A percentile compares a stretch with the other conserved stretches of the same genome.
phyloP scores from a whole-genome alignment of 2,329 filamentous ascomycete genomes.

The Davidsoniella virescens region DNA sequence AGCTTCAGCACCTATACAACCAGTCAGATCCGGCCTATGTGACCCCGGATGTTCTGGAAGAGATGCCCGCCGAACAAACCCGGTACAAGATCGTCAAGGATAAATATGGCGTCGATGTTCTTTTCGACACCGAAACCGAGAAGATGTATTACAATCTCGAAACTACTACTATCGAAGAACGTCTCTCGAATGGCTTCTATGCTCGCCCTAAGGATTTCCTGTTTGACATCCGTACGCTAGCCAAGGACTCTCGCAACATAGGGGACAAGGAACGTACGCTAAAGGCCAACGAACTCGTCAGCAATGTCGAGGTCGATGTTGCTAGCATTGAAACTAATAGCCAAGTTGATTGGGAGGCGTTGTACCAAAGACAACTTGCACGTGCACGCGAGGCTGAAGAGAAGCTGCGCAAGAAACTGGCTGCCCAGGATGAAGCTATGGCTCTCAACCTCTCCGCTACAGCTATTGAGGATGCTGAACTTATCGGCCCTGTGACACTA shows the following conservation, averaged over 20 bases:
- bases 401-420: constrained; percentile 43
- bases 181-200: constrained; percentile 94
- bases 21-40: constrained; percentile 62
- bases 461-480: constrained; percentile 30
- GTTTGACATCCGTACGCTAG: constrained; percentile 68
- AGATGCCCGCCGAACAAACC: constrained; percentile 37
- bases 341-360: constrained; percentile 62
- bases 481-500: constrained; percentile 40
- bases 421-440: background rate
- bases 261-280: constrained; percentile 72
- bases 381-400: constrained; percentile 44
- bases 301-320: constrained; percentile 91
- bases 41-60: constrained; percentile 34
- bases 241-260: constrained; percentile 66
- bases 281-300: constrained; percentile 78
- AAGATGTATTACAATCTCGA: constrained; percentile 96
- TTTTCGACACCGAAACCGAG: constrained; percentile 56
- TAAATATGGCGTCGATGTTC: constrained; percentile 57
- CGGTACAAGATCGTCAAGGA: constrained; percentile 72
- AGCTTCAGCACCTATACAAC: constrained; percentile 68
- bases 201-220: constrained; percentile 80
- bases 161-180: constrained; percentile 81
- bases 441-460: background rate
- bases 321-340: constrained; percentile 53
- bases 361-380: constrained; percentile 58